phyloP scores from a whole-genome alignment of 202 grass and related monocot species.

The Schoenoplectus triqueter region DNA sequence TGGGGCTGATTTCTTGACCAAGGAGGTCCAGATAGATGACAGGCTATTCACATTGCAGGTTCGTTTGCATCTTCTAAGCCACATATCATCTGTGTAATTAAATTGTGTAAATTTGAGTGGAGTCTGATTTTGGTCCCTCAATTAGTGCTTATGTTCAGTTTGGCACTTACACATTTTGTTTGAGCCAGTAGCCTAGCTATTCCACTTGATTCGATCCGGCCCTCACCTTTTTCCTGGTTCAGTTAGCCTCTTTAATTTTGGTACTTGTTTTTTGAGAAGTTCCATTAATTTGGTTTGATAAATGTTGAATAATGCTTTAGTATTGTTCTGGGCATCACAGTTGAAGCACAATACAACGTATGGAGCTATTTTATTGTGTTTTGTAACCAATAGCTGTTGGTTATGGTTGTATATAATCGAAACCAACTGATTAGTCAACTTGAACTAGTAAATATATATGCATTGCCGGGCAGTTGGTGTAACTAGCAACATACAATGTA shows the following conservation, averaged over 20 bases:
- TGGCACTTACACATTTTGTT: background rate
- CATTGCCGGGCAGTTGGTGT: background rate
- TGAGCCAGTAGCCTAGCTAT: background rate
- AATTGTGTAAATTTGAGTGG: background rate
- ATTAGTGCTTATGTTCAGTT: background rate
- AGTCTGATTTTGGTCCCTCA: background rate
- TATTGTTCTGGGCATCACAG: background rate
- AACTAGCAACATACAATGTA: background rate
- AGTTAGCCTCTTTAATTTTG: background rate
- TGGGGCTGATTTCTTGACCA: slow-evolving; percentile 90
- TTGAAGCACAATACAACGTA: background rate
- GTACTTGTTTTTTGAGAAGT: background rate
- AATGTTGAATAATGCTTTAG: background rate
- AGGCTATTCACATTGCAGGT: slow-evolving; percentile 88
- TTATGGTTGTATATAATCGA: background rate
- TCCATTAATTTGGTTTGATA: background rate
- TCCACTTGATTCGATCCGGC: background rate
- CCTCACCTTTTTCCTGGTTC: background rate
- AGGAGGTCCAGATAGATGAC: slow-evolving; percentile 91
- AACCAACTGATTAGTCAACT: background rate
- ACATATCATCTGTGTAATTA: background rate
- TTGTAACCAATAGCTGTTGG: background rate
- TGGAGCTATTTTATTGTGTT: background rate
- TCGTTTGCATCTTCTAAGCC: slow-evolving; percentile 19
- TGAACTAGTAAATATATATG: background rate